These are phyloP conservation scores for Suhomyces tanzawaensis DNA, from an alignment of 805 yeast genomes.

Conservation along the genomic window DNA sequence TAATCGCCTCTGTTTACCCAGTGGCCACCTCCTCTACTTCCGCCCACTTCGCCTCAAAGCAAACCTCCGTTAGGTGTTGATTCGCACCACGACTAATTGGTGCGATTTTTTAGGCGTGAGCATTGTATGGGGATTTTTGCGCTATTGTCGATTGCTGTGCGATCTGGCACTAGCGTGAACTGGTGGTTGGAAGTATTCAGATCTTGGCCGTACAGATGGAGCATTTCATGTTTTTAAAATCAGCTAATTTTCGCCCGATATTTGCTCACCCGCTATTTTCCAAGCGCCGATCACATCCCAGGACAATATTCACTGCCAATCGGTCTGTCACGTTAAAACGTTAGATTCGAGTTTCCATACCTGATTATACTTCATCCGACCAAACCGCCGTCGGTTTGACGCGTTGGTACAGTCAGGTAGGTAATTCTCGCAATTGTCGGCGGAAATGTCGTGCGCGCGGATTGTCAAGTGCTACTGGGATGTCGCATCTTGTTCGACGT, in stretches of 20 bases:
- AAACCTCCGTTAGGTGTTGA: slow-evolving; percentile 1
- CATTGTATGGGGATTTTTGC: neutral
- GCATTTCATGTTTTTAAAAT: too few species aligned
- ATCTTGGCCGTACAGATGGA: neutral
- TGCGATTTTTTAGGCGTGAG: neutral
- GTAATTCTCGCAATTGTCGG: neutral
- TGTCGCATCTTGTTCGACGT: neutral
- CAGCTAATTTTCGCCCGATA: too few species aligned
- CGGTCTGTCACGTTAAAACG: too few species aligned
- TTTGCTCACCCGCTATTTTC: too few species aligned
- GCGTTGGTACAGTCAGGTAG: neutral
- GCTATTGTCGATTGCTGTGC: too few species aligned
- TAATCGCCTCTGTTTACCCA: neutral
- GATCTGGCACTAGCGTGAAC: too few species aligned
- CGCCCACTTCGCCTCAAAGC: neutral
- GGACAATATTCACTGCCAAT: too few species aligned
- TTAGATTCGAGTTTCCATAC: too few species aligned
- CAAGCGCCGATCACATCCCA: too few species aligned
- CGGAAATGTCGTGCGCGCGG: neutral
- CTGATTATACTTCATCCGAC: neutral
- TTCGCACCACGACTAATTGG: slow-evolving; percentile 3
- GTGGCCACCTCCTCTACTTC: neutral
- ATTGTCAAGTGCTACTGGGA: neutral
- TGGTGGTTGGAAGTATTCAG: neutral
- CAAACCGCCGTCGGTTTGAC: neutral